phyloP scores from a whole-genome alignment of 2,329 filamentous ascomycete species.

The Trichoderma sp. region DNA sequence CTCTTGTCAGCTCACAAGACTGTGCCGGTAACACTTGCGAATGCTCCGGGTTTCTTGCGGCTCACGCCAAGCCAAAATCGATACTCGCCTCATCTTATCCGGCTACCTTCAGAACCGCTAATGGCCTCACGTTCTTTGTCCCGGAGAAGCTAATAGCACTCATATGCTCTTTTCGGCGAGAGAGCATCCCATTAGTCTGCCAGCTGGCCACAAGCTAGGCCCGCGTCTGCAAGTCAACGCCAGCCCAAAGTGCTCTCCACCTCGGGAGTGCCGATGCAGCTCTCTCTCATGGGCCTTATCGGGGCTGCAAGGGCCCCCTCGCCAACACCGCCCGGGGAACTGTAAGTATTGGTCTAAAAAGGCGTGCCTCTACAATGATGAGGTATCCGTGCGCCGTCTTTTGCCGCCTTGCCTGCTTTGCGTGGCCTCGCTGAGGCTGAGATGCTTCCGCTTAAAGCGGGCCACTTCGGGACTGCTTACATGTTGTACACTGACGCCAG shows the following conservation, averaged over 20 bases:
- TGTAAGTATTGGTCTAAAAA: background rate
- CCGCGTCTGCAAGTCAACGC: conserved; percentile 19
- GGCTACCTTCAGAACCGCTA: background rate
- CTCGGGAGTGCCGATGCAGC: conserved; percentile 20
- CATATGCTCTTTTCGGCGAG: background rate
- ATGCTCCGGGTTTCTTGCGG: background rate
- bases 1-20: conserved; percentile 10
- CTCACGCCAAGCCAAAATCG: background rate
- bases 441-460: conserved; percentile 1
- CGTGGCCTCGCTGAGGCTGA: background rate
- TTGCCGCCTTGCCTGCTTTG: background rate
- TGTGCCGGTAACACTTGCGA: background rate
- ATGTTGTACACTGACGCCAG: background rate
- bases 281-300: conserved; percentile 10
- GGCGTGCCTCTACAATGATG: background rate
- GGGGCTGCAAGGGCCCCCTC: conserved; percentile 2
- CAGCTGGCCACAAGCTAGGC: conserved; percentile 9
- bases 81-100: background rate
- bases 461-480: background rate
- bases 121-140: background rate
- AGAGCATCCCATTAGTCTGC: background rate
- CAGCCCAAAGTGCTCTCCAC: conserved; percentile 13
- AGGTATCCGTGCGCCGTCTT: background rate
- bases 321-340: conserved; percentile 3
- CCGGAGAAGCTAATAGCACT: background rate